Evolutionary conservation across 345 rosid genomes (phyloP).

Genomic region (Moricandia arvensis): DNA sequence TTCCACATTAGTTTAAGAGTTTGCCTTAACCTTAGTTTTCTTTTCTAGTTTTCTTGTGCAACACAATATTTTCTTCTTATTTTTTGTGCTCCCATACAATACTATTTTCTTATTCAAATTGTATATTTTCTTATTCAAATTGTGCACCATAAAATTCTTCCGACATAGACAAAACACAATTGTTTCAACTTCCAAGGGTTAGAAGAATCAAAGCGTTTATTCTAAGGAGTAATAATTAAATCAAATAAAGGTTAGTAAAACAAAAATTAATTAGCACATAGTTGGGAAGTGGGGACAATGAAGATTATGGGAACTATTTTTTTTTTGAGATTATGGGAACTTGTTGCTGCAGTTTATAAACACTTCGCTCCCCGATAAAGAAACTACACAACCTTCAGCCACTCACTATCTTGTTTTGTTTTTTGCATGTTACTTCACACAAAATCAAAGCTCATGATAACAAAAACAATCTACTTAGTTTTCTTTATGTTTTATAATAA

Average conservation of each 20-base stretch:
- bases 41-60: too few species aligned
- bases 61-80: too few species aligned
- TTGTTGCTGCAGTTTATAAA: constrained; percentile 2
- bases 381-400: not conserved
- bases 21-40: too few species aligned
- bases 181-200: constrained; percentile 2
- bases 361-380: not conserved
- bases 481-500: too few species aligned
- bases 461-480: too few species aligned
- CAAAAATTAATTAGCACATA: not conserved
- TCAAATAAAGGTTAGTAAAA: not conserved
- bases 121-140: too few species aligned
- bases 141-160: not conserved
- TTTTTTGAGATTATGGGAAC: too few species aligned
- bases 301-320: too few species aligned
- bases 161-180: constrained; percentile 5
- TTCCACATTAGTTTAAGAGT: too few species aligned
- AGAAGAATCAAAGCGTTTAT: not conserved
- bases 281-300: constrained; percentile 1
- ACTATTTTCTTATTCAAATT: too few species aligned
- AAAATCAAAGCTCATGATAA: not conserved
- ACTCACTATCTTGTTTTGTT: not conserved
- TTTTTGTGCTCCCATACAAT: too few species aligned
- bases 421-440: not conserved
- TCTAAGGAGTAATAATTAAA: not conserved